phyloP scores from a whole-genome alignment of 2,329 filamentous ascomycete genomes.

The Calonectria pauciramosa region DNA sequence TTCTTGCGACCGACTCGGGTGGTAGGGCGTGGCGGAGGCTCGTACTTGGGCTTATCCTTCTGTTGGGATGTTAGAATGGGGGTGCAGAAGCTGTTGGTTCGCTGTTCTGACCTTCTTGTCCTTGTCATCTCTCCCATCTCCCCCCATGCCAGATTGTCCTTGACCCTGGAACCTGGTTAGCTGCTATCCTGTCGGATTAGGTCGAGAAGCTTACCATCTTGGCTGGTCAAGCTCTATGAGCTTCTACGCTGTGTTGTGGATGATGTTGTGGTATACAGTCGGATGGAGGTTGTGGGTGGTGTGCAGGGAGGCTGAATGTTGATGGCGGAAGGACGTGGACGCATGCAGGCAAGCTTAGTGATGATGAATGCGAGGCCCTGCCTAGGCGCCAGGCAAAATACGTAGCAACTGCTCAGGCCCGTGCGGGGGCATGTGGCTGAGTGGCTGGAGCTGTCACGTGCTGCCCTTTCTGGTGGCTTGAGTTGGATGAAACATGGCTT shows the following conservation, averaged over 20 bases:
- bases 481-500: neutral
- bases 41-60: conserved; percentile 99
- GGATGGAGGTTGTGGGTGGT: conserved; percentile 31
- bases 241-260: conserved; percentile 30
- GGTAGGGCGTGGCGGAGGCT: conserved; percentile 95
- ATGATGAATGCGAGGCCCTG: conserved; percentile 50
- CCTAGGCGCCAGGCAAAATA: conserved; percentile 59
- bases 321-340: conserved; percentile 39
- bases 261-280: conserved; percentile 19
- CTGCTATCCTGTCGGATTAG: conserved; percentile 12
- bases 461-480: neutral
- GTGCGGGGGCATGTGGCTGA: conserved; percentile 32
- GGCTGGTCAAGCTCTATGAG: conserved; percentile 48
- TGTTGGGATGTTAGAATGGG: conserved; percentile 55
- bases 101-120: conserved; percentile 85
- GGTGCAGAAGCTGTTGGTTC: neutral
- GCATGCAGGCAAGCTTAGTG: conserved; percentile 48
- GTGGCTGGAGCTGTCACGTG: conserved; percentile 37
- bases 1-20: conserved; percentile 98
- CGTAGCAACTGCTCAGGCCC: conserved; percentile 57
- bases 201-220: conserved; percentile 51
- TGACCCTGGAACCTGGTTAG: conserved; percentile 71
- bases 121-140: conserved; percentile 86
- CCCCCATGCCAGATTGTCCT: conserved; percentile 89
- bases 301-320: conserved; percentile 38